Evolutionary conservation across 306 rosid genomes (phyloP).

Genomic region (Dicorynia guianensis): DNA sequence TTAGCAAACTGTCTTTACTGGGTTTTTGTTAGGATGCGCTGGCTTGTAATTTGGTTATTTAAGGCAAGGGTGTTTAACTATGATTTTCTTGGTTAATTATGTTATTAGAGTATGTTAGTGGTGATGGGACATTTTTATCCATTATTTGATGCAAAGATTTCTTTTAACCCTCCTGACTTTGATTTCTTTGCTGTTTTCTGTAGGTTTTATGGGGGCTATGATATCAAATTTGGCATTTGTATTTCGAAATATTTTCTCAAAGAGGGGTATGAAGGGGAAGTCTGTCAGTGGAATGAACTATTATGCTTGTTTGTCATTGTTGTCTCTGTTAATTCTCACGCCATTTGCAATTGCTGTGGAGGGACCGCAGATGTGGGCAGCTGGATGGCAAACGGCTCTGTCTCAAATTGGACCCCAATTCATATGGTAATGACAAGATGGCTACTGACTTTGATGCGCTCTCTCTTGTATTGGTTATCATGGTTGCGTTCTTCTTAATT

Average conservation of each 20-base stretch:
- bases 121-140: not conserved
- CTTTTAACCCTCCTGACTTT: slow-evolving; percentile 27
- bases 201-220: slow-evolving; percentile 99
- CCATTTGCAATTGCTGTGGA: slow-evolving; percentile 94
- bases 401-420: slow-evolving; percentile 83
- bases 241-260: slow-evolving; percentile 86
- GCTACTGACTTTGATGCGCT: not conserved
- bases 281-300: slow-evolving; percentile 96
- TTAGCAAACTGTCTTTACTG: slow-evolving; percentile 14
- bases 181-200: slow-evolving; percentile 12
- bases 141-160: slow-evolving; percentile 2
- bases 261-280: slow-evolving; percentile 92
- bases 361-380: slow-evolving; percentile 92
- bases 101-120: slow-evolving; percentile 7
- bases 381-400: slow-evolving; percentile 74
- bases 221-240: slow-evolving; percentile 93
- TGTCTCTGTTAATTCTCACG: slow-evolving; percentile 78
- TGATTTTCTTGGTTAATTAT: slow-evolving; percentile 8
- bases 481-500: slow-evolving; percentile 1
- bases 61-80: not conserved
- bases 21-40: not conserved
- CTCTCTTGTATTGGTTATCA: not conserved
- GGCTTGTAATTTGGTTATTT: not conserved
- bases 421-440: slow-evolving; percentile 62
- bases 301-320: slow-evolving; percentile 84